Evolutionary conservation across 768 basidiomycete genomes (phyloP).

Genomic region (Xerocomellus dryophilus): DNA sequence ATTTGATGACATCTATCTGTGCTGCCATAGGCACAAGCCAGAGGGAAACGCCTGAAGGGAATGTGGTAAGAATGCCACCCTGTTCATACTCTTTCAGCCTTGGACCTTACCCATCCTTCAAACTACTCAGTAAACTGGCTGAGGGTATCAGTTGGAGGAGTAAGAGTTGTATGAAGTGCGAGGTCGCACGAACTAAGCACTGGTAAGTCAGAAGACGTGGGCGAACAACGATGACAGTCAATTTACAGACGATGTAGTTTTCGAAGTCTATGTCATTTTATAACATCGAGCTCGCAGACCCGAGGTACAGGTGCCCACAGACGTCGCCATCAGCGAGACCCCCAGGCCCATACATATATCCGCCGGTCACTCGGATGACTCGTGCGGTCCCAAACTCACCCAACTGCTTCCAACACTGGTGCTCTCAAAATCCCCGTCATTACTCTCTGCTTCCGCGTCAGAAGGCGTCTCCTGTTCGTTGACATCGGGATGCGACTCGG

Average conservation of each 20-base stretch:
- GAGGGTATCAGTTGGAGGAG: not conserved
- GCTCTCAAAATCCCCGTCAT: slow-evolving; percentile 48
- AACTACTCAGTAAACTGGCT: not conserved
- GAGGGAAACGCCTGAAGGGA: slow-evolving; percentile 49
- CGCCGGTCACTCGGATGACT: slow-evolving; percentile 17
- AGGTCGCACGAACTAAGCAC: not conserved
- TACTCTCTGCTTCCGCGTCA: slow-evolving; percentile 69
- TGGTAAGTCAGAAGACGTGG: not conserved
- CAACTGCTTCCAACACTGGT: slow-evolving; percentile 61
- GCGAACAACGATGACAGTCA: not conserved
- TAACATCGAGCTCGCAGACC: not conserved
- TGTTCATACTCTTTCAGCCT: not conserved
- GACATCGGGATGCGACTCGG: slow-evolving; percentile 11
- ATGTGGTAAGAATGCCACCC: not conserved
- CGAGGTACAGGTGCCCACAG: not conserved
- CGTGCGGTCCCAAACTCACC: slow-evolving; percentile 52
- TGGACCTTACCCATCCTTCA: slow-evolving; percentile 23
- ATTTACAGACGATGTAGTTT: slow-evolving; percentile 7
- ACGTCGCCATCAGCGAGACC: not conserved
- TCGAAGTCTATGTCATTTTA: not conserved
- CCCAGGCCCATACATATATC: not conserved
- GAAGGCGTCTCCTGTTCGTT: slow-evolving; percentile 47
- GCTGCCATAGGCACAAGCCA: slow-evolving; percentile 65
- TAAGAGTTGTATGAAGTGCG: not conserved
- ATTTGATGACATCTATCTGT: slow-evolving; percentile 43